phyloP scores from a whole-genome alignment of 345 rosid genomes.

The Populus tremula region DNA sequence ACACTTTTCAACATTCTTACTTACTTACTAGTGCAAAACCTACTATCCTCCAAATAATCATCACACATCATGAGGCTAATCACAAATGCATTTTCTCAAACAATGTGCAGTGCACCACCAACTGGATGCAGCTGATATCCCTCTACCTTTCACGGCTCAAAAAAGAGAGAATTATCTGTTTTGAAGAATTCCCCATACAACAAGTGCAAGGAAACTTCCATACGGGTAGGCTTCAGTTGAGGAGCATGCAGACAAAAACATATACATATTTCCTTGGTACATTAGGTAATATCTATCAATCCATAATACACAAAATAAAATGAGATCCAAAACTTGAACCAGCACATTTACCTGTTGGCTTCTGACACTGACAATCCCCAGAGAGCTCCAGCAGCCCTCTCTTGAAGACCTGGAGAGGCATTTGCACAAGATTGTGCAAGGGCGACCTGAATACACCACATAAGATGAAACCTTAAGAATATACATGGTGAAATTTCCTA shows the following conservation, averaged over 20 bases:
- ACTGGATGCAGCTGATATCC: neutral
- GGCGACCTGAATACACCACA: conserved; percentile 25
- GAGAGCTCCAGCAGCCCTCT: conserved; percentile 42
- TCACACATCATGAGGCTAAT: neutral
- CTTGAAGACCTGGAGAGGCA: conserved; percentile 39
- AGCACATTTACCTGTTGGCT: conserved; percentile 20
- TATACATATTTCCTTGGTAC: neutral
- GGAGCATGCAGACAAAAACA: neutral
- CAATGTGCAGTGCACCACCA: neutral
- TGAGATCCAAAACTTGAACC: neutral
- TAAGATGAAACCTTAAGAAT: conserved; percentile 16
- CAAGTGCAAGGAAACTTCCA: neutral
- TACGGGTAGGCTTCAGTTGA: neutral
- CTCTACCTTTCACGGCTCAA: neutral
- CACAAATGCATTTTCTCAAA: neutral
- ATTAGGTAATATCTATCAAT: neutral
- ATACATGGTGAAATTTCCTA: conserved; percentile 4
- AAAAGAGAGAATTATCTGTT: neutral
- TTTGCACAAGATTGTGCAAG: conserved; percentile 37
- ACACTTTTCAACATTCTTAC: neutral
- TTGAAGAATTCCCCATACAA: neutral
- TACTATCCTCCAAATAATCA: neutral
- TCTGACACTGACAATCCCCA: conserved; percentile 46
- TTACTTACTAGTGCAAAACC: neutral
- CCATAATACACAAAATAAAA: neutral